Base-by-base conservation (phyloP, 75 land plant species). In the Pinus albicaulis region DNA sequence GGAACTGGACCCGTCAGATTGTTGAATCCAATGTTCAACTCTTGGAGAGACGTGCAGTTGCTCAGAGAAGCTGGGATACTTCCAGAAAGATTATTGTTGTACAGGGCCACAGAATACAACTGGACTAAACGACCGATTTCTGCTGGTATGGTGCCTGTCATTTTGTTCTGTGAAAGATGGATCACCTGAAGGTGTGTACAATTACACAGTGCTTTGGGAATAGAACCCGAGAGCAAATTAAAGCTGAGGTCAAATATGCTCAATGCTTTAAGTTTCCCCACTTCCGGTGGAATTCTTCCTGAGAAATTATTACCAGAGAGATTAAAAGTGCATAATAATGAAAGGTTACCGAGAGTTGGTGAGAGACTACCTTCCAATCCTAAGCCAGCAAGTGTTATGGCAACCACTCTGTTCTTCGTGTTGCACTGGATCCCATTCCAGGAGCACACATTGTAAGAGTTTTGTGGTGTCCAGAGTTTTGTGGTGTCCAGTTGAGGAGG, bases 221-320 rank as follows among this genome's bases (percentile, higher is more conserved):
- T 55, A 34, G 10, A 0, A 48, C 81, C 81, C 25, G n/a, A 20
- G 0, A 80, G 48, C 6, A 55, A 1, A 57, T 80, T 80, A 25
- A 1, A 16, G 16, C 56, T 56, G 1, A 80, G 66, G 36, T 75
- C 61, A 1, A 82, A 31, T 5, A 74, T 77, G 19, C 61, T 74
- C 5, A 82, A 3, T 5, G 60, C 76, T 25, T 56, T 23, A 4
- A 71, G 34, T 3, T 79, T 36, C 0, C 81, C 81, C 3, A 83
- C 74, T 55, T 76, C 7, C 14, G 71, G 57, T 62, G 84, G 84
- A 10, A 82, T 74, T 2, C 31, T 62, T 4, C 84, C 84, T 6
- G 68, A 24, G 25, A 82, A 59, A 4, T 60, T 55, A 73, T 82
- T 28, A 28, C 28, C 28, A 28, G 28, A 28, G 28, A 28, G 28